Percentiles rank a stretch among this genome's conserved stretches.
These are phyloP conservation scores for Scopulariopsis brevicaulis DNA, from an alignment of 2,329 filamentous ascomycete genomes.

Conservation along the genomic window DNA sequence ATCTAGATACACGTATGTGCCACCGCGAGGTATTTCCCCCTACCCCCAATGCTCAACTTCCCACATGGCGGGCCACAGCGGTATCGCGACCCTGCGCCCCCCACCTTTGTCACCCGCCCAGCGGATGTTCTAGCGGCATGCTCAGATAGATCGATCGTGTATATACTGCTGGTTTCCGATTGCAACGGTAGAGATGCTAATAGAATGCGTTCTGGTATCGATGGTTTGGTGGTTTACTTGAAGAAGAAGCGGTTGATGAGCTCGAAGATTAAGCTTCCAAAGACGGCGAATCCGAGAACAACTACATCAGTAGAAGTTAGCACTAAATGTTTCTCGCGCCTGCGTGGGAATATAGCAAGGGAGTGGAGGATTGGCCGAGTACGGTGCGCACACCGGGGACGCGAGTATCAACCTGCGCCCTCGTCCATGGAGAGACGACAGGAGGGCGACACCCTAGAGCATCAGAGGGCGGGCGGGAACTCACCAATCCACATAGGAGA, in stretches of 20 bases:
- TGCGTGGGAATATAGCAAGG: background rate
- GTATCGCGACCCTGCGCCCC: background rate
- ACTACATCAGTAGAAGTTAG: slow-evolving; percentile 18
- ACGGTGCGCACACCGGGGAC: background rate
- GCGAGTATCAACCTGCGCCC: background rate
- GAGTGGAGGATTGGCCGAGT: background rate
- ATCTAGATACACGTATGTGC: background rate
- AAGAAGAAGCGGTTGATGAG: slow-evolving; percentile 40
- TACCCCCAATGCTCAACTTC: background rate
- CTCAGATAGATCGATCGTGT: background rate
- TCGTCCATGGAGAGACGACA: background rate
- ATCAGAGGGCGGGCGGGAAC: slow-evolving; percentile 11
- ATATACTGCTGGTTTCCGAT: background rate
- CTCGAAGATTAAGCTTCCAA: slow-evolving; percentile 50
- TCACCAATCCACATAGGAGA: slow-evolving; percentile 54
- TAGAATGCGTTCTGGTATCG: background rate
- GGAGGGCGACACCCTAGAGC: background rate
- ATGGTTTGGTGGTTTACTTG: slow-evolving; percentile 7
- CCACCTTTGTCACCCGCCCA: background rate
- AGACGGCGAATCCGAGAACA: slow-evolving; percentile 47
- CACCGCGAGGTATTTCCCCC: background rate
- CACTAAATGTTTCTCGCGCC: background rate
- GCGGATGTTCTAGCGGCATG: background rate
- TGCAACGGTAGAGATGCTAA: background rate
- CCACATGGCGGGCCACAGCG: too few relatives aligned